A percentile compares a stretch with the other conserved stretches of the same genome.
Evolutionary conservation across 345 rosid species (phyloP).

Genomic region (Cardamine resedifolia): DNA sequence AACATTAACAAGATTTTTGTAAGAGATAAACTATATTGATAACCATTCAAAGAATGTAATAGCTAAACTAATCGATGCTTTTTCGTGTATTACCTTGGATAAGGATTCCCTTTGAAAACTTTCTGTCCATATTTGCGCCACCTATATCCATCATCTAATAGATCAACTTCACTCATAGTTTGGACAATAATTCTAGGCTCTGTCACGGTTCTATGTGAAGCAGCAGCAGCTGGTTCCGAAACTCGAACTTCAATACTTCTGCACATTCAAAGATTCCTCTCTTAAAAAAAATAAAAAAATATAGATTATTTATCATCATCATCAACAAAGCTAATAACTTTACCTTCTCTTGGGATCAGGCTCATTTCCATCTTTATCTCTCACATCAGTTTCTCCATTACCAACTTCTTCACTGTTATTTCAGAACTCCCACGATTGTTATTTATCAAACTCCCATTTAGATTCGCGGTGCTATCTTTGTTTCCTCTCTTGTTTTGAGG

Average conservation of each 20-base stretch:
- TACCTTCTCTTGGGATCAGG: conserved; percentile 80
- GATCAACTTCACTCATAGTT: conserved; percentile 95
- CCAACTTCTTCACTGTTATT: conserved; percentile 63
- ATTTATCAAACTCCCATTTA: conserved; percentile 41
- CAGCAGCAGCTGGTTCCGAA: conserved; percentile 44
- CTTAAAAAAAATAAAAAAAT: neutral
- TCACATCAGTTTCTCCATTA: conserved; percentile 48
- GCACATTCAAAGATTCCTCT: conserved; percentile 24
- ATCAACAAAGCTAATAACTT: conserved; percentile 23
- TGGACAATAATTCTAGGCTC: conserved; percentile 88
- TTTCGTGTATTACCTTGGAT: conserved; percentile 61
- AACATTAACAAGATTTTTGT: conserved; percentile 1
- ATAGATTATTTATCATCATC: neutral
- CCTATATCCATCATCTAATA: conserved; percentile 89
- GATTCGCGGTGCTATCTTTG: conserved; percentile 23
- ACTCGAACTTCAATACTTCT: conserved; percentile 58
- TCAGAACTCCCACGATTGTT: conserved; percentile 41
- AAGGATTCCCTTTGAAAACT: conserved; percentile 91
- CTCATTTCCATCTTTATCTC: conserved; percentile 55
- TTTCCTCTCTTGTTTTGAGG: conserved; percentile 67
- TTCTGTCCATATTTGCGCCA: conserved; percentile 98
- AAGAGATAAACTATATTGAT: neutral
- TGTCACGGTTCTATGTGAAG: conserved; percentile 66
- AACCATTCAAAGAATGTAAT: neutral
- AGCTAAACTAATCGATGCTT: neutral